Evolutionary conservation across 495 filamentous ascomycete genomes (phyloP).

Genomic region (Astrothelium subdiscretum): DNA sequence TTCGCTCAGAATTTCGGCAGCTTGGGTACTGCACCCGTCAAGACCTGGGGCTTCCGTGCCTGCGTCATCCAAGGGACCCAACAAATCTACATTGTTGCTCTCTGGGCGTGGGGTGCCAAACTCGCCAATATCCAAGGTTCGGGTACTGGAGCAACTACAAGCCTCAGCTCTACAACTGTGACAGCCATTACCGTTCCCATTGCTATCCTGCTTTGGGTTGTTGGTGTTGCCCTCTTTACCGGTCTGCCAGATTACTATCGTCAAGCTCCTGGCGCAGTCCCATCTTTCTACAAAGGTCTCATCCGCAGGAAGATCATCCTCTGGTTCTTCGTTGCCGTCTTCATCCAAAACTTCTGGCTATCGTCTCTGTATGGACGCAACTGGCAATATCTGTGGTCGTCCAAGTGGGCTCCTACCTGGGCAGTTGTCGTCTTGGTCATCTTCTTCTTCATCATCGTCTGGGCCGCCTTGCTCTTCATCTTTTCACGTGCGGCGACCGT

Average conservation of each 20-base stretch:
- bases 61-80: slow-evolving; percentile 52
- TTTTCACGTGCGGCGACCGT: slow-evolving; percentile 40
- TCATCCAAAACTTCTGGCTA: slow-evolving; percentile 59
- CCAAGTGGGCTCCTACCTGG: slow-evolving; percentile 41
- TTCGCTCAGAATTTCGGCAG: slow-evolving; percentile 60
- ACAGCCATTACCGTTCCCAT: slow-evolving; percentile 40
- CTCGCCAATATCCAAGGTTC: neutral
- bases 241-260: slow-evolving; percentile 57
- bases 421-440: slow-evolving; percentile 40
- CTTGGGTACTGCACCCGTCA: slow-evolving; percentile 48
- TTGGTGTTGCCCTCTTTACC: slow-evolving; percentile 40
- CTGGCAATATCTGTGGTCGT: slow-evolving; percentile 49
- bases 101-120: slow-evolving; percentile 54
- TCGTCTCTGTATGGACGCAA: slow-evolving; percentile 49
- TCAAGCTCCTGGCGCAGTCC: slow-evolving; percentile 55
- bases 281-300: slow-evolving; percentile 45
- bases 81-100: slow-evolving; percentile 49
- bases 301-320: slow-evolving; percentile 48
- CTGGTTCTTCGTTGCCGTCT: slow-evolving; percentile 49
- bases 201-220: slow-evolving; percentile 39
- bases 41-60: slow-evolving; percentile 54
- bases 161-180: slow-evolving; percentile 24
- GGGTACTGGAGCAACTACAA: slow-evolving; percentile 10
- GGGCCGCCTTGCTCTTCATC: slow-evolving; percentile 37
- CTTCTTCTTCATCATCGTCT: slow-evolving; percentile 48